Evolutionary conservation across 73 alveolate species (phyloP).

Genomic region (Paramecium primaurelia): DNA sequence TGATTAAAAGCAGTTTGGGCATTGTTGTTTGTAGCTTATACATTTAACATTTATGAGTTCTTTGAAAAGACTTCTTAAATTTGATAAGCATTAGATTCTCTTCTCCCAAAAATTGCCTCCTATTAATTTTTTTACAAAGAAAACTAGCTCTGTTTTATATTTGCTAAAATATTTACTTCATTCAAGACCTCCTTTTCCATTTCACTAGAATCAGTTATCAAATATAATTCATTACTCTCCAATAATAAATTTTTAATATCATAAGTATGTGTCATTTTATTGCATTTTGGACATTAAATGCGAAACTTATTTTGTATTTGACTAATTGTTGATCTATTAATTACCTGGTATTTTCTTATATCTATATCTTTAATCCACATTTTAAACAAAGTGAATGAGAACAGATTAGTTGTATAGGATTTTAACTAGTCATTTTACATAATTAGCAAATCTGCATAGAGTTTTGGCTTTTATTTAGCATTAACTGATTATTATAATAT

Average conservation of each 20-base stretch:
- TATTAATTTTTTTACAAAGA: not conserved
- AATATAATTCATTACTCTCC: not conserved
- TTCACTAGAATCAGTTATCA: conserved; percentile 41
- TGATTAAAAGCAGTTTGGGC: not conserved
- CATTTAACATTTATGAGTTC: not conserved
- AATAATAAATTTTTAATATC: conserved; percentile 9
- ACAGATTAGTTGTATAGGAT: conserved; percentile 1
- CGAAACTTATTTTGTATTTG: conserved; percentile 26
- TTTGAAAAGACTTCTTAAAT: not conserved
- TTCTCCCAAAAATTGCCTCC: conserved; percentile 6
- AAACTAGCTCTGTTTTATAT: not conserved
- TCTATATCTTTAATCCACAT: conserved; percentile 6
- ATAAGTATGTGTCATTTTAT: conserved; percentile 16
- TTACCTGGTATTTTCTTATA: conserved; percentile 24
- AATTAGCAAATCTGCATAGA: not conserved
- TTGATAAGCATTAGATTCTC: conserved; percentile 19
- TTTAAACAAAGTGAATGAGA: conserved; percentile 23
- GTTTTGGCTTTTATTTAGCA: conserved; percentile 36
- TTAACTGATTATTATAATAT: conserved; percentile 39
- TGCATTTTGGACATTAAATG: conserved; percentile 25
- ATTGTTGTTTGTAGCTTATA: not conserved
- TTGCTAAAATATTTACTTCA: not conserved
- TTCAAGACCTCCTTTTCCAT: conserved; percentile 16
- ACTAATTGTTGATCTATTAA: not conserved
- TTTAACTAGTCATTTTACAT: not conserved